Conservation (phyloP, 108 stramenopile genomes). For the Nitzschia sp. region DNA sequence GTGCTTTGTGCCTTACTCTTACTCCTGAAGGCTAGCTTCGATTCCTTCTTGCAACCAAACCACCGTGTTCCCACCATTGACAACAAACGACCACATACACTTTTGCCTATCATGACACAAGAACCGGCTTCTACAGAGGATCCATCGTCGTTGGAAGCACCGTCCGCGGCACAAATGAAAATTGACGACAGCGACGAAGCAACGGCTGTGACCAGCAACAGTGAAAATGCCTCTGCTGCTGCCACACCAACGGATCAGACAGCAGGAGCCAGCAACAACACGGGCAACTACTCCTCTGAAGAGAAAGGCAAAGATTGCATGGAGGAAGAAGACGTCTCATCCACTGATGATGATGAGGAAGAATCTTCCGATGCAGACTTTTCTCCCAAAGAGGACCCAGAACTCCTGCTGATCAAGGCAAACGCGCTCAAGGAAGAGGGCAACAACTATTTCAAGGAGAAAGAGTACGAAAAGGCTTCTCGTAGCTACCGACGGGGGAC, state of each 20-base stretch:
- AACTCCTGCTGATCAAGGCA: constrained; percentile 54
- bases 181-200: background rate
- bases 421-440: constrained; percentile 74
- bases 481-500: constrained; percentile 74
- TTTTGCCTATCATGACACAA: no score
- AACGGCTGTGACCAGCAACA: background rate
- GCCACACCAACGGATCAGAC: background rate
- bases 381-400: constrained; percentile 34
- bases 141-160: background rate
- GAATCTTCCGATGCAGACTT: background rate
- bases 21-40: no score
- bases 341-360: background rate
- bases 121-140: background rate
- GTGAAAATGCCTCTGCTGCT: background rate
- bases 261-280: background rate
- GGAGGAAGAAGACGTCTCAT: background rate
- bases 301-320: background rate
- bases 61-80: no score
- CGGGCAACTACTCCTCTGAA: background rate
- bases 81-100: no score
- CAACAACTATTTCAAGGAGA: constrained; percentile 68
- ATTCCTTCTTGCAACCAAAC: no score
- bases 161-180: background rate
- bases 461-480: constrained; percentile 60
- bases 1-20: no score